Evolutionary conservation across 768 basidiomycete genomes (phyloP).

Genomic region (Heimioporus sp.): DNA sequence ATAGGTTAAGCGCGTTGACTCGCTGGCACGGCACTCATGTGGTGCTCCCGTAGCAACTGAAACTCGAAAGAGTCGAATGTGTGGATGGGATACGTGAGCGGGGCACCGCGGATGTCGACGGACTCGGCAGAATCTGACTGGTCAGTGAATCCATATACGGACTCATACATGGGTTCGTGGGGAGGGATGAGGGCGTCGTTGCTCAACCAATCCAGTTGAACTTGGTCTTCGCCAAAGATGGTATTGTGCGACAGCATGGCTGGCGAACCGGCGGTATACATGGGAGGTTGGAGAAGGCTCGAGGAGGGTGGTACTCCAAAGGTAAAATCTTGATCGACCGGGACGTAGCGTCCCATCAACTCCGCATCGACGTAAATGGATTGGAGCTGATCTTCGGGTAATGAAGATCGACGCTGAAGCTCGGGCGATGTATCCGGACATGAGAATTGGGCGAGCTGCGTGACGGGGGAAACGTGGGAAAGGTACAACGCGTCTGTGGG

Average conservation of each 20-base stretch:
- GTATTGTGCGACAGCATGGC: constrained; percentile 7
- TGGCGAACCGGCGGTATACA: constrained; percentile 20
- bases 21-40: constrained; percentile 11
- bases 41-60: constrained; percentile 31
- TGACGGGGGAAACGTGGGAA: constrained; percentile 18
- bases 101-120: constrained; percentile 15
- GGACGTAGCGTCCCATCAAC: constrained; percentile 21
- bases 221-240: constrained; percentile 13
- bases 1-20: constrained; percentile 20
- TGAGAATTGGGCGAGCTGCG: constrained; percentile 18
- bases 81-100: constrained; percentile 12
- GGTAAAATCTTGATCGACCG: constrained; percentile 9
- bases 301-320: constrained; percentile 11
- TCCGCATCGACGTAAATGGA: constrained; percentile 23
- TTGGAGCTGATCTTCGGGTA: constrained; percentile 23
- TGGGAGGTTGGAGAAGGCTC: constrained; percentile 9
- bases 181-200: constrained; percentile 16
- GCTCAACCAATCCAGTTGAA: constrained; percentile 12
- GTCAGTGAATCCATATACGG: constrained; percentile 15
- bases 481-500: constrained; percentile 18
- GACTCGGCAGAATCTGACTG: constrained; percentile 19
- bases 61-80: constrained; percentile 35
- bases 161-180: constrained; percentile 14
- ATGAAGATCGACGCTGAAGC: constrained; percentile 10
- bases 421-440: constrained; percentile 12